Evolutionary conservation across 352 stramenopile genomes (phyloP).

Genomic region (Globisporangium irregulare): DNA sequence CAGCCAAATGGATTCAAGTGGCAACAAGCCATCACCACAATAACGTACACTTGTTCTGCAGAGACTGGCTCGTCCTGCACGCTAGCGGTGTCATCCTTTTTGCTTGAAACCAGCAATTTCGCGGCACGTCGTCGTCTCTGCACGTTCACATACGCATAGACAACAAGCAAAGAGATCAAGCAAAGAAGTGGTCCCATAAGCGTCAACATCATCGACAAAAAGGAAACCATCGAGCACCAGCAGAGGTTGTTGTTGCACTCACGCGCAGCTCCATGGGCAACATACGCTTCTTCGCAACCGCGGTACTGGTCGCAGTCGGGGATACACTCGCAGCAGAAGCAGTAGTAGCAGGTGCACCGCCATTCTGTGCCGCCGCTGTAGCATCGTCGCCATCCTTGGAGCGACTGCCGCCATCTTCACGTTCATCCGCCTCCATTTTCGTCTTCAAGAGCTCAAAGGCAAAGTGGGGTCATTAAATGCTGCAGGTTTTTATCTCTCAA

Average conservation of each 20-base stretch:
- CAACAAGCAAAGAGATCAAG: neutral
- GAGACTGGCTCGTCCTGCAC: neutral
- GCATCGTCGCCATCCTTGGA: neutral
- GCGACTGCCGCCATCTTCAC: neutral
- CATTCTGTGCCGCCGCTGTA: neutral
- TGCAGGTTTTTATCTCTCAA: neutral
- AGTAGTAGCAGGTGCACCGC: neutral
- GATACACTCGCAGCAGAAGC: neutral
- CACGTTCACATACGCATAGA: neutral
- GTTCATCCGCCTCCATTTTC: neutral
- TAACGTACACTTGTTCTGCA: neutral
- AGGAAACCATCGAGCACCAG: neutral
- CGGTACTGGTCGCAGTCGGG: slow-evolving; percentile 6
- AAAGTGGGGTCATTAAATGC: neutral
- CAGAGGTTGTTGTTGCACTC: slow-evolving; percentile 15
- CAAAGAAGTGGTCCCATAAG: neutral
- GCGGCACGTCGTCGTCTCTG: slow-evolving; percentile 62
- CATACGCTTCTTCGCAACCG: slow-evolving; percentile 50
- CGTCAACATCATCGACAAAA: slow-evolving; percentile 2
- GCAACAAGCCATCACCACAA: neutral
- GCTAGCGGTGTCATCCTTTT: neutral
- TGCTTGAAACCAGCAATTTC: slow-evolving; percentile 35
- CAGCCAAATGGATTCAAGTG: neutral
- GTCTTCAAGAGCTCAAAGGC: neutral
- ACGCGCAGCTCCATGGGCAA: slow-evolving; percentile 74